phyloP scores from a whole-genome alignment of 176 grass and related monocot genomes.

The Oryza punctata region DNA sequence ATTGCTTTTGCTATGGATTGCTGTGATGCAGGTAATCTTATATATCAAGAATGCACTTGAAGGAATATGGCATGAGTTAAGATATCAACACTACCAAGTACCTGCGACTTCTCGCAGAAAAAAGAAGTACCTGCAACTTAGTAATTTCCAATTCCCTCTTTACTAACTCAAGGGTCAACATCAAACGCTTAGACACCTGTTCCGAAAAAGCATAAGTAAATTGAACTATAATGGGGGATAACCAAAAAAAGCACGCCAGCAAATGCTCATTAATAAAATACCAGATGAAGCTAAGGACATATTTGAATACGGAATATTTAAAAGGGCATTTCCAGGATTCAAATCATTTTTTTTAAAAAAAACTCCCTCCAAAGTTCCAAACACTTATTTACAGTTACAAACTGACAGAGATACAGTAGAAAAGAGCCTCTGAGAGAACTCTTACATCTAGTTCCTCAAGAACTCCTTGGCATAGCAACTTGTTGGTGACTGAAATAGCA shows the following conservation, averaged over 20 bases:
- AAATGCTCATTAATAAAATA: not conserved
- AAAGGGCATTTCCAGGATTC: not conserved
- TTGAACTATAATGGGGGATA: not conserved
- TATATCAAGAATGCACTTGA: constrained; percentile 20
- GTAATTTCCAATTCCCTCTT: constrained; percentile 76
- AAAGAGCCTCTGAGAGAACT: not conserved
- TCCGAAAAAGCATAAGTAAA: constrained; percentile 18
- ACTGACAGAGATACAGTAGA: not conserved
- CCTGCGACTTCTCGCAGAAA: constrained; percentile 48
- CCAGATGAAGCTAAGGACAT: not conserved
- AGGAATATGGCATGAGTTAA: not conserved
- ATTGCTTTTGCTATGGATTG: constrained; percentile 86
- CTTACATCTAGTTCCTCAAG: constrained; percentile 68
- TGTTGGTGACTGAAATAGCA: constrained; percentile 84
- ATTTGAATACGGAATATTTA: not conserved
- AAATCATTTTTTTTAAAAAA: not conserved
- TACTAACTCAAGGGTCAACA: constrained; percentile 57
- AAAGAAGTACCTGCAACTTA: constrained; percentile 54
- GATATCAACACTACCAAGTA: constrained; percentile 15
- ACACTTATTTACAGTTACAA: not conserved
- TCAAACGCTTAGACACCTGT: constrained; percentile 60
- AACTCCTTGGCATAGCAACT: constrained; percentile 72
- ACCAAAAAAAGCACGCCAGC: not conserved
- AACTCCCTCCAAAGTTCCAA: not conserved
- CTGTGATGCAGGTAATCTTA: constrained; percentile 29